Percentiles rank a stretch among this genome's conserved stretches.
Evolutionary conservation across 83 land plant species (phyloP).

Genomic region (Larix sibirica): DNA sequence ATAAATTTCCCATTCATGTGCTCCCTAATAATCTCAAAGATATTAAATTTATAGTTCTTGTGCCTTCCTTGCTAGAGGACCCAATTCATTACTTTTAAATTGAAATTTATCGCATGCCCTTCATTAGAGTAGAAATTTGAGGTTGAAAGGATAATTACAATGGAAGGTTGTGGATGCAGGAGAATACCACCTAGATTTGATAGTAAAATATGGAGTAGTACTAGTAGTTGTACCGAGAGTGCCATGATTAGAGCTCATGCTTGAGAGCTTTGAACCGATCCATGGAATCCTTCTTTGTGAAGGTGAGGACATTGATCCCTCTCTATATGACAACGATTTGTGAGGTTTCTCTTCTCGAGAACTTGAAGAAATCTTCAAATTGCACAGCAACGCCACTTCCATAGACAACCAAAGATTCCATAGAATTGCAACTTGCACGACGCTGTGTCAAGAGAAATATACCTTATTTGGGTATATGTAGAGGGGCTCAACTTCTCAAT

Average conservation of each 20-base stretch:
- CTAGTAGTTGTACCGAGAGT: conserved; percentile 93
- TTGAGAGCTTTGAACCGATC: conserved; percentile 87
- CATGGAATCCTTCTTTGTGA: conserved; percentile 40
- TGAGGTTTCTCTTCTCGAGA: conserved; percentile 55
- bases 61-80: too few species aligned
- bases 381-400: conserved; percentile 81
- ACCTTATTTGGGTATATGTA: conserved; percentile 88
- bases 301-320: conserved; percentile 94
- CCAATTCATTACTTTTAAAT: too few species aligned
- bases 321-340: conserved; percentile 49
- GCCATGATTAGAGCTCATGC: conserved; percentile 60
- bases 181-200: conserved; percentile 90
- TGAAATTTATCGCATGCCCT: too few species aligned
- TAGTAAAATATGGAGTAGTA: conserved; percentile 35
- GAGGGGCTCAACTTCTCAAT: conserved; percentile 30
- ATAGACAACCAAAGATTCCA: conserved; percentile 91
- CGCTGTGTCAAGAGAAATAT: conserved; percentile 83
- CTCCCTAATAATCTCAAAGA: too few species aligned
- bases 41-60: too few species aligned
- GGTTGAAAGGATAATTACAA: too few species aligned
- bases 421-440: conserved; percentile 73
- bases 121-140: too few species aligned
- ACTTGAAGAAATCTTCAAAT: conserved; percentile 42
- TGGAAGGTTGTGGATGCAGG: conserved; percentile 37
- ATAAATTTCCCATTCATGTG: too few species aligned